A percentile compares a stretch with the other conserved stretches of the same genome.
Conservation (phyloP, 1,284 basidiomycete species). For the Thelephora terrestris region DNA sequence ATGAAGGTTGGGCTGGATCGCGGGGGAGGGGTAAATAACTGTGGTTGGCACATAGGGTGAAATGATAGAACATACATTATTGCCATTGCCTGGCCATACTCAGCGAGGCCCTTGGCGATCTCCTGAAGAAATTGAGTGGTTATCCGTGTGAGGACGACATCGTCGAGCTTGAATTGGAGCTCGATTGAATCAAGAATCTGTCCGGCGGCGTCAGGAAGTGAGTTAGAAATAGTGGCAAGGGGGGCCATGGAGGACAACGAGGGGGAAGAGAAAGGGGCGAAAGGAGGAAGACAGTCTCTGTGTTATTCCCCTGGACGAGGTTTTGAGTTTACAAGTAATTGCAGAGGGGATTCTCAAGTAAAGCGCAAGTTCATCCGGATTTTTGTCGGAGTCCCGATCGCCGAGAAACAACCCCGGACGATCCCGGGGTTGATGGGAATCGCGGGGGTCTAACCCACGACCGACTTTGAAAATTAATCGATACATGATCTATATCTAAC, state of each 20-base stretch:
- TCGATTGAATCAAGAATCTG: conserved; percentile 40
- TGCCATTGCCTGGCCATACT: conserved; percentile 73
- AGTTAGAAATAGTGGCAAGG: conserved; percentile 14
- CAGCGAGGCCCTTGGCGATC: conserved; percentile 57
- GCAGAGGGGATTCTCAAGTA: too few species aligned
- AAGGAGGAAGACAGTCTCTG: not conserved
- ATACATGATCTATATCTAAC: too few species aligned
- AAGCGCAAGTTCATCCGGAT: too few species aligned
- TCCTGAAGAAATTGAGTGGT: conserved; percentile 75
- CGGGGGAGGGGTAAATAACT: conserved; percentile 10
- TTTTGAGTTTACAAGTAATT: too few species aligned
- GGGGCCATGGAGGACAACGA: conserved; percentile 15
- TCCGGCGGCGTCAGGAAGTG: conserved; percentile 12
- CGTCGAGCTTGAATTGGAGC: conserved; percentile 57
- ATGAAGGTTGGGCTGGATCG: conserved; percentile 73
- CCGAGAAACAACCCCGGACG: too few species aligned
- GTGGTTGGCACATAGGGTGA: conserved; percentile 5
- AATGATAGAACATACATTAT: conserved; percentile 62
- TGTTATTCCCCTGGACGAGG: too few species aligned
- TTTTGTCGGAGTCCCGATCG: too few species aligned
- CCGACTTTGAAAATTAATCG: too few species aligned
- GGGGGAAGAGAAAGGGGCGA: conserved; percentile 3
- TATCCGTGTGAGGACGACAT: conserved; percentile 55
- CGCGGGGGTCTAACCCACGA: too few species aligned
- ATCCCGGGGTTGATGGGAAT: too few species aligned